Percentiles rank a stretch among this genome's conserved stretches.
Conservation (phyloP, 2,329 filamentous ascomycete species). For the Alternaria angustiovoidea region DNA sequence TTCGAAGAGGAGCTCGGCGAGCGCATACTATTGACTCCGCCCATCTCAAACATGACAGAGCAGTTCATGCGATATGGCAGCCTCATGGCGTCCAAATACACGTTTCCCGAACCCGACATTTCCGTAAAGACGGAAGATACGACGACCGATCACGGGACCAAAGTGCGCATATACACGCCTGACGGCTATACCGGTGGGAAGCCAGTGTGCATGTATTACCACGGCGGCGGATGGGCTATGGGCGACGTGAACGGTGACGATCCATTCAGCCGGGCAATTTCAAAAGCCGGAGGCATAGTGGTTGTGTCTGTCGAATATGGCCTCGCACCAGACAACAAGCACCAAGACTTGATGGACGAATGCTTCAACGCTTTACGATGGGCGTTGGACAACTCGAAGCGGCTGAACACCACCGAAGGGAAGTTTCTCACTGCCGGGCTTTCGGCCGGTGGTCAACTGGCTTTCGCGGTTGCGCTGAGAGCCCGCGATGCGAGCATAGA, state of each 20-base stretch:
- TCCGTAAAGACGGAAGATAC: conserved; percentile 44
- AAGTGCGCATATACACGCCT: conserved; percentile 49
- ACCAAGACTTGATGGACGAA: conserved; percentile 46
- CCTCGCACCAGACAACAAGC: conserved; percentile 46
- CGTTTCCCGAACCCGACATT: conserved; percentile 42
- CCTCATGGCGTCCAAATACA: conserved; percentile 34
- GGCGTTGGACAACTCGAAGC: conserved; percentile 38
- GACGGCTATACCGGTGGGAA: conserved; percentile 38
- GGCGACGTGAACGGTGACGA: conserved; percentile 48
- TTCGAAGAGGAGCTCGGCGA: conserved; percentile 45
- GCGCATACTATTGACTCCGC: conserved; percentile 34
- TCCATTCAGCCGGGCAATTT: conserved; percentile 34
- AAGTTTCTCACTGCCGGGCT: conserved; percentile 49
- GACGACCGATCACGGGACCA: conserved; percentile 34
- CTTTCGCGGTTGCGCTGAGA: conserved; percentile 49
- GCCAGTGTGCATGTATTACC: conserved; percentile 47
- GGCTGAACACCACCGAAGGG: conserved; percentile 31
- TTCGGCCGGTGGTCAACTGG: conserved; percentile 52
- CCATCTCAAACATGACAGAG: conserved; percentile 27
- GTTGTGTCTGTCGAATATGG: conserved; percentile 49
- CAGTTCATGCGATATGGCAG: conserved; percentile 27
- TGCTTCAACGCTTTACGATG: conserved; percentile 46
- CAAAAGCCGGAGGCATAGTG: conserved; percentile 34
- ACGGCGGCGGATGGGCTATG: conserved; percentile 52
- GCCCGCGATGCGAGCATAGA: conserved; percentile 49